Evolutionary conservation across 208 protist genomes (phyloP), one percentile per base, ranked within the genome.

Genomic region (Lotmaria passim): DNA sequence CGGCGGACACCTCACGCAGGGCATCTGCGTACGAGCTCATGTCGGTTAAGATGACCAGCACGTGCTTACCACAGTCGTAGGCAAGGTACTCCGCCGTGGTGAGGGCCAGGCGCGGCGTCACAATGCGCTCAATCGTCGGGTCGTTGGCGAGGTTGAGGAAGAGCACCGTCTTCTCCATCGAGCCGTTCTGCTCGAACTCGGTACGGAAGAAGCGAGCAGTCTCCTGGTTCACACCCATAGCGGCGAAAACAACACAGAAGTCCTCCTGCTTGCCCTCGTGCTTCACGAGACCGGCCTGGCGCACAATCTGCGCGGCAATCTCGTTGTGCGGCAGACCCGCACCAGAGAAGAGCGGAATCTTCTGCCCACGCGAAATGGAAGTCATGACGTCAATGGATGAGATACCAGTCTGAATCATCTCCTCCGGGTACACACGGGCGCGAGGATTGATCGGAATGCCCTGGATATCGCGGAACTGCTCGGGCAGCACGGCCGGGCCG

Each of bases 331-430:
- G 99, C 15, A 99, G 93, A 98, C 99, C 99, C 10, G 98, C 97
- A 66, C 98, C 99, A 56, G 98, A 99, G 95, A 99, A 99, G 67
- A 99, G 93, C 34, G 99, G 99, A 81, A 99, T 99, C 95, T 99
- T 99, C 90, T 99, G 99, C 11, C 99, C 99, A 82, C 99, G 94
- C 47, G 99, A 99, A 78, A 99, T 99, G 46, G 95, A 99, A 69
- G 98, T 99, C 99, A 99, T 99, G 43, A 98, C 93, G 81, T 99
- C 99, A 67, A 99, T 99, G 65, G 98, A 97, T 26, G 97, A 99
- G 74, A 99, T 99, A 84, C 99, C 99, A 11, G 99, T 99, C 91
- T 99, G 98, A 75, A 99, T 99, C 99, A 99, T 99, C 85, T 99
- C 98, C 93, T 99, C 89, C 28, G 99, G 99, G 91, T 99, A 99